Evolutionary conservation across 306 rosid genomes (phyloP).

Genomic region (Malus sieversii): DNA sequence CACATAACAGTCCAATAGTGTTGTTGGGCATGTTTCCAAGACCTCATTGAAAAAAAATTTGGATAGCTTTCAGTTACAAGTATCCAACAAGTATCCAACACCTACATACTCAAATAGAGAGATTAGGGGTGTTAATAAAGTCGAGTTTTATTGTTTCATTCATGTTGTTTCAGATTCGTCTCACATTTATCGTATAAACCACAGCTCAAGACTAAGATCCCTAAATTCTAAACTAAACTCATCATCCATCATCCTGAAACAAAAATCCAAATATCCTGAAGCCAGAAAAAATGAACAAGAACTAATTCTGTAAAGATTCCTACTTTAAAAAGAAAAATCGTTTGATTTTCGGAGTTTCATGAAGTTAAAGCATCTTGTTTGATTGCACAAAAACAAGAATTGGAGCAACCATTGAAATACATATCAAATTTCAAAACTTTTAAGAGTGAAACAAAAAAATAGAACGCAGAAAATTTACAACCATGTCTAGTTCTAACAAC

Average conservation of each 20-base stretch:
- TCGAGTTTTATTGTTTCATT: too few relatives aligned
- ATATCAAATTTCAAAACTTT: not conserved
- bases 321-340: not conserved
- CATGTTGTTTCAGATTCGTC: too few relatives aligned
- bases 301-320: not conserved
- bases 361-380: not conserved
- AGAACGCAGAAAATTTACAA: not conserved
- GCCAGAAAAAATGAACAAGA: not conserved
- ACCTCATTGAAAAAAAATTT: too few relatives aligned
- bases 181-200: too few relatives aligned
- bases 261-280: not conserved
- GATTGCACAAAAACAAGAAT: not conserved
- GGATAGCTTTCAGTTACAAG: too few relatives aligned
- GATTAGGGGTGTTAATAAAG: too few relatives aligned
- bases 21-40: too few relatives aligned
- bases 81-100: too few relatives aligned
- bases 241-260: not conserved
- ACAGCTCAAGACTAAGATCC: too few relatives aligned
- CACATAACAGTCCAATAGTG: too few relatives aligned
- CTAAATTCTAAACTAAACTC: not conserved
- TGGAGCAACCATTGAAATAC: not conserved
- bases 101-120: too few relatives aligned
- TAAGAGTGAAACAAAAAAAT: too few relatives aligned
- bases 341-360: not conserved
- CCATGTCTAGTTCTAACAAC: not conserved